Evolutionary conservation across 129 eudicot genomes (phyloP), one percentile per base, ranked within the genome.

Genomic region (Pulicaria dysenterica): DNA sequence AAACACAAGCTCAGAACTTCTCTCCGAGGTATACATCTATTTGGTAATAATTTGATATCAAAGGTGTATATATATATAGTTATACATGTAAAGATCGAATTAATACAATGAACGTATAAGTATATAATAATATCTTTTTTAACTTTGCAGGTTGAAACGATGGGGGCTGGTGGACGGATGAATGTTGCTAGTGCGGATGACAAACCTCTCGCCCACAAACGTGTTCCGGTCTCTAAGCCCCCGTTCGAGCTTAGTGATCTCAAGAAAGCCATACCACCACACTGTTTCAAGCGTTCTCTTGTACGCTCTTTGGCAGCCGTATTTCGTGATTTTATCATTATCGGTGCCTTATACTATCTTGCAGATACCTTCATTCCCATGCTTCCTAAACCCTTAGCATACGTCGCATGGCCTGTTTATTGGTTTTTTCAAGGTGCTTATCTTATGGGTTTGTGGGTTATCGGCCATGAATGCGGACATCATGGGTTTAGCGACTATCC

Each of bases 391-490:
- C 75, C 80, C 5, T 39, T 74, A 48, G 41, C 81, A 1, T 81
- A 75, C 38, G 15, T 75, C 1, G 81, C 84, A 11, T 81, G 84
- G 84, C 84, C 84, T 0, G 9, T 75, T 24, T 81, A 81, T n/a
- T 70, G 77, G 73, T 75, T 75, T 49, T 56, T 58, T 40, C 84
- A 81, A 81, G 84, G 84, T 5, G 63, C 73, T 47, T 49, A 43
- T 9, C 58, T 75, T 16, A 37, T 71, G 37, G 85, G 85, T 3
- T 57, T 81, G 6, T 81, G 85, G 85, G 41, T 75, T 3, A 47
- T 81, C 3, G 85, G 81, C 43, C 85, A 81, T 11, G 85, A 81
- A 3, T 81, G 77, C 14, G 81, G 85, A 0, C 85, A 81, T 74
- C 81, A 79, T 3, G 70, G 70, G 3, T 80, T 80, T 41, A 80